phyloP scores from a whole-genome alignment of 305 asterid genomes.

The Nicotiana rustica region DNA sequence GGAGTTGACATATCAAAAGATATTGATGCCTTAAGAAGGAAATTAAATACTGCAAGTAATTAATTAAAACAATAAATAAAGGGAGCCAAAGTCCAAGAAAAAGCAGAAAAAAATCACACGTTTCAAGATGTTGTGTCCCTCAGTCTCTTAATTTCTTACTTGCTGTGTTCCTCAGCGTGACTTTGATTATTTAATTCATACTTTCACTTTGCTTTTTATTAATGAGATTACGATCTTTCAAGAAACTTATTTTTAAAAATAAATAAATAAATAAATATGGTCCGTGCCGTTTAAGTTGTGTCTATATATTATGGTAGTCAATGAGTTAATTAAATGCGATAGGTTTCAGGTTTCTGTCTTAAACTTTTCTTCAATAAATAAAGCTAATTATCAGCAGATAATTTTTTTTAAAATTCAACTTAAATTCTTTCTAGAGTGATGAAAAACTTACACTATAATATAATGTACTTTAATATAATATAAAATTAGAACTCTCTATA shows the following conservation, averaged over 20 bases:
- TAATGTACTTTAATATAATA: too few relatives aligned
- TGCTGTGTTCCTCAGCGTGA: not conserved
- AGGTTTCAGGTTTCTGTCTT: not conserved
- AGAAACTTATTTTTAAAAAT: not conserved
- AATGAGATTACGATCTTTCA: not conserved
- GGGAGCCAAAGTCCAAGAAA: slow-evolving; percentile 39
- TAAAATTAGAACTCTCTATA: too few relatives aligned
- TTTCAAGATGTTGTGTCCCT: slow-evolving; percentile 39
- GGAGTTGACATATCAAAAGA: slow-evolving; percentile 27
- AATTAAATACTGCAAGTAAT: slow-evolving; percentile 12
- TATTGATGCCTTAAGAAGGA: slow-evolving; percentile 36
- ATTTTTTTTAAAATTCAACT: not conserved
- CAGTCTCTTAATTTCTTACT: not conserved
- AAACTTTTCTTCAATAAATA: not conserved
- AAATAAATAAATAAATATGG: not conserved
- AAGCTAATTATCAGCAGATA: not conserved
- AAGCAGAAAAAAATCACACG: slow-evolving; percentile 38
- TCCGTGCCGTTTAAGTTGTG: slow-evolving; percentile 50
- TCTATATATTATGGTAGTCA: slow-evolving; percentile 25
- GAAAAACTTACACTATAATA: not conserved
- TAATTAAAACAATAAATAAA: not conserved
- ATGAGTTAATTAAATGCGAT: slow-evolving; percentile 13
- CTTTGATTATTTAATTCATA: not conserved
- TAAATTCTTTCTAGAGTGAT: not conserved
- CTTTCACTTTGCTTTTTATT: not conserved